Base-by-base conservation (phyloP, 202 grass and related monocot species). In the Zoysia matrella region DNA sequence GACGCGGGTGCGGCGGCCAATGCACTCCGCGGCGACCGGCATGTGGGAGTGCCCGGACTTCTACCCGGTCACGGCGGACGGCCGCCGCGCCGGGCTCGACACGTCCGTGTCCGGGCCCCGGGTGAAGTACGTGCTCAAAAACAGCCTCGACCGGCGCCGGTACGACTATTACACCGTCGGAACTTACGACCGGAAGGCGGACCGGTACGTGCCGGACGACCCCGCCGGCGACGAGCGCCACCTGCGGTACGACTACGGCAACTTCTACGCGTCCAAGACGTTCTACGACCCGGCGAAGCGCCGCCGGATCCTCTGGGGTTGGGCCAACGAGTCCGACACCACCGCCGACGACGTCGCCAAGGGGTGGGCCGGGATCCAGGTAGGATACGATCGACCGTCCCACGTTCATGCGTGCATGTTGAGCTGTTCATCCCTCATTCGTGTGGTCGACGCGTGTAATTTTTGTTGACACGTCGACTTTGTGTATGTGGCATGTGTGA, bases 21-120 rank as follows among this genome's bases (percentile, higher is more conserved):
- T 94, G 77, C 86, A 94, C 84, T 84, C 92, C 57, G 83, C 77
- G 41, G 12, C 36, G 0, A 89, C 92, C 0, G 92, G 92, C 3
- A 91, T 94, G 89, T 94, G 89, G 89, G 92, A 94, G 74, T 94
- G 92, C 81, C 92, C 89, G 12, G 92, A 94, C 65, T 89, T 94
- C 68, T 94, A 82, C 70, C 92, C 92, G 11, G 89, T 87, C 11
- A 54, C 39, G 0, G 16, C 48, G 36, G 67, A 74, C 18, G 76
- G 87, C 0, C 44, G 65, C 47, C 71, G 42, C 4, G 12, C 10
- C 41, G 94, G 94, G n/a, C 45, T 97, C 5, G 91, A 94, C n/a
- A 80, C 85, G 3, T 72, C 83, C 0, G 39, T 47, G 16, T 7
- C 22, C 1, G 16, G 73, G 7, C 1, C 39, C 0, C 16, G 3